Evolutionary conservation across 306 rosid species (phyloP), one percentile per base, ranked within the genome.

Genomic region (Ochetophila trinervis): DNA sequence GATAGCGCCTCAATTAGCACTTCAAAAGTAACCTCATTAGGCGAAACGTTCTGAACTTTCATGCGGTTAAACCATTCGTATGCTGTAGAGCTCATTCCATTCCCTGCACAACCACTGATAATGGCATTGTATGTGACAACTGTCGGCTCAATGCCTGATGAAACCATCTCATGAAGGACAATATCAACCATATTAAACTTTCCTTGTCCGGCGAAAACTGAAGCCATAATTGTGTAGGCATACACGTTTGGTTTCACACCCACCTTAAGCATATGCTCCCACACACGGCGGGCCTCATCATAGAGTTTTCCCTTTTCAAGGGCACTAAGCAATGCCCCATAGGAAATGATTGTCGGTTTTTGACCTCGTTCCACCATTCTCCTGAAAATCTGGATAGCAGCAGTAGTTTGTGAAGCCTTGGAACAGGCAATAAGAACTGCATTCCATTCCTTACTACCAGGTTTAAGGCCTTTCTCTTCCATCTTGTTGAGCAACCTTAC

Each of bases 341-440:
- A 94, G 34, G 99, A 90, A 70, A 94, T 84, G 49, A 81, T 51
- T 32, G 91, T 90, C 2, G 99, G 99, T 36, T 94, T 94, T 69
- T 86, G 88, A 52, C 97, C 97, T 70, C 79, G 88, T 78, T 94
- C 96, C 48, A 94, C 91, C 99, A 94, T 94, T 83, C 97, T 84
- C 82, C 78, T 74, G 40, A 90, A 94, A 71, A 83, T 77, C 67
- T 90, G 73, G 57, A 94, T 84, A 18, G 96, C 99, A 49, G 90
- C 86, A 52, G 90, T 66, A 35, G 95, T 87, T 83, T 94, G 88
- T 0, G 96, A 87, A 60, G 99, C 97, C 80, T 78, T 94, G 5
- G 99, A 90, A 77, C 97, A 93, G 67, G 99, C 97, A 32, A 93
- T 62, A 57, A 93, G 96, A 78, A 93, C 99, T 6, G 94, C 83